Base-by-base conservation (phyloP, 139 green algal species). In the Mychonastes homosphaera region DNA sequence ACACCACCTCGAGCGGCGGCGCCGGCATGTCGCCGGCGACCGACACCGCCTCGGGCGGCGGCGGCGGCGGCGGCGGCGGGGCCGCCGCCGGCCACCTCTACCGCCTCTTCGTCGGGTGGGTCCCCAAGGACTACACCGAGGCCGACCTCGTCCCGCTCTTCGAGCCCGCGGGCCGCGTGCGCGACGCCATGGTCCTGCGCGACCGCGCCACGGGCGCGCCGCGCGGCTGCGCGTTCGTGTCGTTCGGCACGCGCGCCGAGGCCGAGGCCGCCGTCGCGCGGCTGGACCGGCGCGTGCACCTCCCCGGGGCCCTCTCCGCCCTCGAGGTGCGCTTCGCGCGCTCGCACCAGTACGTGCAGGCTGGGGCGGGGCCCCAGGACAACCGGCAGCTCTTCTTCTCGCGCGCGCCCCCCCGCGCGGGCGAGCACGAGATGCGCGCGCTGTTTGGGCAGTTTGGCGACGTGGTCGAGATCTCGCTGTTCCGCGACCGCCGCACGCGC, bases 331-430 rank as follows among this genome's bases (percentile, higher is more conserved):
- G 72, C 2, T 75, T 71, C n/a, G 72, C 72, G 0, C 72, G 72
- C 35, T 73, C 63, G 55, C 63, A 75, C 38, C 62, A 69, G 33
- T 79, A 73, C 48, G 56, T 79, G 4, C 72, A 73, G n/a, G 67
- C 72, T 2, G 67, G 67, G 10, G 18, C 28, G 0, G 72, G 72
- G 0, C 67, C 67, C 2, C 8, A 57, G 7, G 60, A 67, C 49
- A 79, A 79, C 50, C 32, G 67, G 26, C 69, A 76, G 62, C 62
- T 76, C 10, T 80, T 80, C 53, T 80, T 77, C 51, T 41, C 70
- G 4, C 35, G 46, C 24, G 59, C 44, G 12, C 64, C 64, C 3
- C 19, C 29, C 3, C 6, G 39, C 3, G 45, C 56, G 1, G 53
- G 30, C 1, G 74, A 81, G 32, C 56, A 64, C 18, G 62, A 75